Evolutionary conservation across 2,329 filamentous ascomycete species (phyloP).

Genomic region (Fusarium annulatum): DNA sequence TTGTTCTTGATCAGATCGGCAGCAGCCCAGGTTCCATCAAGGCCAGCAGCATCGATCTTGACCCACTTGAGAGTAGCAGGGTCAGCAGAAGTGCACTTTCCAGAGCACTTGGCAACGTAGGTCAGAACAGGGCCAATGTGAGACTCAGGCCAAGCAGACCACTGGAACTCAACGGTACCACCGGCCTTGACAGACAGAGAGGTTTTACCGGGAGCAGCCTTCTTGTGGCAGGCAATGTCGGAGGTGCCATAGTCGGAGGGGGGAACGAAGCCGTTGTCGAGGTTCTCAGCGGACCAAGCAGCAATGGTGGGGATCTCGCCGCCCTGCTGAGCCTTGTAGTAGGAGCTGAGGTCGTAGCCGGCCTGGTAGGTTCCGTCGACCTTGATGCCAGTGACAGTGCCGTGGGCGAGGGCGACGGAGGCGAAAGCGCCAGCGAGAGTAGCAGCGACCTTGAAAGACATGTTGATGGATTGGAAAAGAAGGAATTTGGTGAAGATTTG

Average conservation of each 20-base stretch:
- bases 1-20: constrained; percentile 57
- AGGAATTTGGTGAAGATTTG: neutral
- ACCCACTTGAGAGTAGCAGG: constrained; percentile 67
- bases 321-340: constrained; percentile 37
- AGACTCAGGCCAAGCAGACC: constrained; percentile 56
- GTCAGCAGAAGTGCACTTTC: constrained; percentile 65
- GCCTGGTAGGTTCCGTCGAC: constrained; percentile 34
- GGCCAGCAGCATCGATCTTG: constrained; percentile 71
- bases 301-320: constrained; percentile 34
- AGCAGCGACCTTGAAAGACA: constrained; percentile 39
- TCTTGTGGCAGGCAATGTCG: constrained; percentile 62
- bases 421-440: constrained; percentile 39
- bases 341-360: constrained; percentile 37
- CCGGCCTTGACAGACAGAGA: constrained; percentile 55
- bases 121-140: constrained; percentile 68
- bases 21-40: constrained; percentile 52
- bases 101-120: constrained; percentile 69
- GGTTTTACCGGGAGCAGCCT: constrained; percentile 49
- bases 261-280: constrained; percentile 64
- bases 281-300: constrained; percentile 58
- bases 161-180: constrained; percentile 54
- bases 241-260: constrained; percentile 51
- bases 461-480: constrained; percentile 14
- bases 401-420: constrained; percentile 38
- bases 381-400: constrained; percentile 41